These are phyloP conservation scores for Cyclotella choctawhatcheeana DNA, from an alignment of 108 stramenopile species.

Conservation along the genomic window DNA sequence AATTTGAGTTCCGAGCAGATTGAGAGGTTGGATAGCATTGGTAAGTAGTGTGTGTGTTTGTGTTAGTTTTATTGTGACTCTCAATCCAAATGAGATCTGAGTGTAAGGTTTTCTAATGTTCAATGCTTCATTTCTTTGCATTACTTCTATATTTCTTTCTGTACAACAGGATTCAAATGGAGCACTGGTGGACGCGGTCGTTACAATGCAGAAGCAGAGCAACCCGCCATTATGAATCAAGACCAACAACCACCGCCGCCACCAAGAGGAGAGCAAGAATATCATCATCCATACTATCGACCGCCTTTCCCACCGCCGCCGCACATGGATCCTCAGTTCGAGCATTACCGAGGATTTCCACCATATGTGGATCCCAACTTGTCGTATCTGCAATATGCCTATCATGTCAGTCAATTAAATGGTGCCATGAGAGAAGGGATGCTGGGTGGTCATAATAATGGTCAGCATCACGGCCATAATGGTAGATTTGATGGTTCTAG, in stretches of 20 bases:
- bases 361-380: slow-evolving; percentile 4
- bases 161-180: slow-evolving; percentile 29
- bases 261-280: neutral
- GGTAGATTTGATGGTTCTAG: no score
- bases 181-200: slow-evolving; percentile 34
- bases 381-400: slow-evolving; percentile 13
- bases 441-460: no score
- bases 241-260: neutral
- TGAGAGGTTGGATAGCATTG: slow-evolving; percentile 39
- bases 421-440: no score
- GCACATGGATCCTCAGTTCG: no score
- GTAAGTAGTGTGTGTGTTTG: slow-evolving; percentile 26
- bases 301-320: slow-evolving; percentile 1
- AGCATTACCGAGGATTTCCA: no score
- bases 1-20: slow-evolving; percentile 51
- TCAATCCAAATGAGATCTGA: no score
- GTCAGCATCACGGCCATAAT: no score
- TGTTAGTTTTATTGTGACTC: no score
- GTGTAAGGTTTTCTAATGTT: neutral
- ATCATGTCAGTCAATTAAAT: slow-evolving; percentile 19
- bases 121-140: neutral
- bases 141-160: slow-evolving; percentile 5
- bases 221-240: neutral
- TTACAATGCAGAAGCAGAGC: slow-evolving; percentile 1
- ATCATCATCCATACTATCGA: neutral